Conservation (phyloP, 257 asterid species). For the Thymus quinquecostatus region DNA sequence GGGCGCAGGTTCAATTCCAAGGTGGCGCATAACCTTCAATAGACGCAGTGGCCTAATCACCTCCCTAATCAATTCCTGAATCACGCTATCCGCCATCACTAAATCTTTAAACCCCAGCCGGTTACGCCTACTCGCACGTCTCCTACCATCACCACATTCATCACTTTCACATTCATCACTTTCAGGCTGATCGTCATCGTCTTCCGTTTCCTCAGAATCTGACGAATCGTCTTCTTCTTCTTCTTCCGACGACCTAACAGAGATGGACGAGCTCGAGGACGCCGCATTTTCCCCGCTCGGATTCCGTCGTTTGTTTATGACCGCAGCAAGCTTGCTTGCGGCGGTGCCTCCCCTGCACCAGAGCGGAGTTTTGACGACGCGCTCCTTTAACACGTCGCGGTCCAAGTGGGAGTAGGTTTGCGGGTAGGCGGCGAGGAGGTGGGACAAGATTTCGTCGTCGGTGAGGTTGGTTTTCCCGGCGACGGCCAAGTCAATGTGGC, state of each 20-base stretch:
- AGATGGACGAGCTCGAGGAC: background rate
- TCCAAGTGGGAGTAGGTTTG: background rate
- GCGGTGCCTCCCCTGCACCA: background rate
- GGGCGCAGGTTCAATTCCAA: constrained; percentile 71
- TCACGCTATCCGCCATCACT: constrained; percentile 51
- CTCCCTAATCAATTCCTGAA: constrained; percentile 73
- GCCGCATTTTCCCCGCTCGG: background rate
- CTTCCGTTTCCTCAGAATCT: background rate
- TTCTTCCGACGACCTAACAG: too few relatives aligned
- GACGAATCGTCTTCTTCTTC: too few relatives aligned
- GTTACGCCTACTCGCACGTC: too few relatives aligned
- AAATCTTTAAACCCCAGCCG: constrained; percentile 78
- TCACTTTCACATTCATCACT: constrained; percentile 16
- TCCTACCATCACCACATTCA: background rate
- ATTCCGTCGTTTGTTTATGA: background rate
- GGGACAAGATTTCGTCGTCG: background rate
- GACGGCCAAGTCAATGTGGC: background rate
- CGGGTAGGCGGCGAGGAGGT: background rate
- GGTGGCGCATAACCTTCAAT: constrained; percentile 52
- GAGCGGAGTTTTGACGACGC: background rate
- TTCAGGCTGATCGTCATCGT: background rate
- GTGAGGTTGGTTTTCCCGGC: background rate
- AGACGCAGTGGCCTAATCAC: constrained; percentile 68
- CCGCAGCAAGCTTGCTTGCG: background rate
- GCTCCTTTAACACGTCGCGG: background rate